phyloP scores from a whole-genome alignment of 345 rosid species.

The Trapa bicornis region DNA sequence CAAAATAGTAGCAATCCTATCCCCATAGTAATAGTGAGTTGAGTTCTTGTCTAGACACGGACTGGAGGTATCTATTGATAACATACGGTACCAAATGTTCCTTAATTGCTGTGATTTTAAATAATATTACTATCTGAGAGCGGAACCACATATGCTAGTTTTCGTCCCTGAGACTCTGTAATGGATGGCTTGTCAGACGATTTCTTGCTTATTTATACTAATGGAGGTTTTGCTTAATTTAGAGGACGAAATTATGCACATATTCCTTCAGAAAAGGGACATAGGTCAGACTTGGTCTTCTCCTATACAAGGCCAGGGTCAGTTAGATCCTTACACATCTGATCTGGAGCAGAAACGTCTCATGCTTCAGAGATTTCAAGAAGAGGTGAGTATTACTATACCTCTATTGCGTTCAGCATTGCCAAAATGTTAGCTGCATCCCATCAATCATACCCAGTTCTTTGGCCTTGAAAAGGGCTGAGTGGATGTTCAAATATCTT shows the following conservation, averaged over 20 bases:
- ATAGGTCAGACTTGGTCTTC: slow-evolving; percentile 49
- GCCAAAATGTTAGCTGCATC: not conserved
- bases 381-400: slow-evolving; percentile 43
- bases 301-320: slow-evolving; percentile 42
- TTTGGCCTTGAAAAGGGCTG: not conserved
- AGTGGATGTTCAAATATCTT: not conserved
- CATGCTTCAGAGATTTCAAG: slow-evolving; percentile 94
- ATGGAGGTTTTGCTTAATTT: slow-evolving; percentile 4
- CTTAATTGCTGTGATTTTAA: too few relatives aligned
- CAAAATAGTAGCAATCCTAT: too few relatives aligned
- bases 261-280: slow-evolving; percentile 79
- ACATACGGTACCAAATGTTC: too few relatives aligned
- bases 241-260: slow-evolving; percentile 84
- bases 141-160: too few relatives aligned
- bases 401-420: not conserved
- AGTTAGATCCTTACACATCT: slow-evolving; percentile 45
- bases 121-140: too few relatives aligned
- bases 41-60: not conserved
- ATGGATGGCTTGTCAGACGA: too few relatives aligned
- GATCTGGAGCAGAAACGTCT: slow-evolving; percentile 73
- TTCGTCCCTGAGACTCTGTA: slow-evolving; percentile 32
- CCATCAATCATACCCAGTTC: not conserved
- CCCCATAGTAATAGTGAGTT: too few relatives aligned
- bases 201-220: not conserved
- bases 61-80: not conserved